A percentile compares a stretch with the other conserved stretches of the same genome.
These are phyloP conservation scores for Cicer judaicum DNA, from an alignment of 306 rosid genomes.

Conservation along the genomic window DNA sequence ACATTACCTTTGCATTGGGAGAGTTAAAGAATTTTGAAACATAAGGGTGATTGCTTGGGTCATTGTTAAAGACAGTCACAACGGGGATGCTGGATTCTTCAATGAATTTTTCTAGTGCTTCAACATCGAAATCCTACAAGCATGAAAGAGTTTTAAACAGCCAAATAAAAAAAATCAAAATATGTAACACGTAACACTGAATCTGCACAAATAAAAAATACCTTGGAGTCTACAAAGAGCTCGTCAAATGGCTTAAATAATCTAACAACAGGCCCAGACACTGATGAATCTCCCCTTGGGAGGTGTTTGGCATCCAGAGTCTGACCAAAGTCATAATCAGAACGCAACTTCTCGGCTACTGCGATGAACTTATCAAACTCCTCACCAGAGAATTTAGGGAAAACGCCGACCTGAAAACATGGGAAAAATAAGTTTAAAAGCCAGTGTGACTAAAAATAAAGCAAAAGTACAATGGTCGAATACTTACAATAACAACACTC, in stretches of 20 bases:
- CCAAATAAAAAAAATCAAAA: constrained; percentile 8
- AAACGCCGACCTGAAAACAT: constrained; percentile 77
- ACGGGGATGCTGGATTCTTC: constrained; percentile 66
- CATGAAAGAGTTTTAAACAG: constrained; percentile 20
- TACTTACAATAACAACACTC: constrained; percentile 75
- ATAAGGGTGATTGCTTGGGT: constrained; percentile 71
- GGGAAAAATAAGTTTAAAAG: not conserved
- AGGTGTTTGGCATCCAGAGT: constrained; percentile 80
- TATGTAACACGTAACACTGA: not conserved
- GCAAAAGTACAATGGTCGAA: not conserved
- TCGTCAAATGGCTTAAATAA: constrained; percentile 95
- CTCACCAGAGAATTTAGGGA: constrained; percentile 80
- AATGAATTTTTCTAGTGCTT: constrained; percentile 74
- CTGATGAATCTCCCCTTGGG: constrained; percentile 89
- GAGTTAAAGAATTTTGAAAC: constrained; percentile 71
- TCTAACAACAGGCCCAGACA: constrained; percentile 75
- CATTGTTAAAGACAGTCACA: constrained; percentile 71
- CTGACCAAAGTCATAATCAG: constrained; percentile 88
- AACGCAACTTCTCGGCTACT: constrained; percentile 78
- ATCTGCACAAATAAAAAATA: constrained; percentile 40
- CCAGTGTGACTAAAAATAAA: not conserved
- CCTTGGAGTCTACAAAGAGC: constrained; percentile 80
- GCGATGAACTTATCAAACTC: constrained; percentile 66
- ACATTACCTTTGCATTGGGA: constrained; percentile 66
- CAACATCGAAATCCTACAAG: constrained; percentile 73